phyloP scores from a whole-genome alignment of 163 green algal genomes.

The Chlorella variabilis region DNA sequence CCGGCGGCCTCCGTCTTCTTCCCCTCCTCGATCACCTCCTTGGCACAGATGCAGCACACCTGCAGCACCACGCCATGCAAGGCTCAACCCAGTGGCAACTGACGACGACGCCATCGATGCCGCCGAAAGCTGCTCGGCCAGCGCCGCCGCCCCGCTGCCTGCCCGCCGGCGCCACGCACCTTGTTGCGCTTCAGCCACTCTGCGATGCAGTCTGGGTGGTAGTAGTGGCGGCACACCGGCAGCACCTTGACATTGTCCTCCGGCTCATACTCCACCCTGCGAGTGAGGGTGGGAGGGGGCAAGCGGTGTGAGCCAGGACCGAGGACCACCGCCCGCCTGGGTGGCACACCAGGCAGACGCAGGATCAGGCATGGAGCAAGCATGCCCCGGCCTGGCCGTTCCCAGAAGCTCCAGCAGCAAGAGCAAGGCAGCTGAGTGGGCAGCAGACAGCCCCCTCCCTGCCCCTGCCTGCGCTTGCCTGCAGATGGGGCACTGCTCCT shows the following conservation, averaged over 20 bases:
- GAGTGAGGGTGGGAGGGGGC: neutral
- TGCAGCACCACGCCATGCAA: neutral
- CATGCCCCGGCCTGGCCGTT: too few species aligned
- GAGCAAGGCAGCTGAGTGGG: too few species aligned
- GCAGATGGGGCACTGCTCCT: conserved; percentile 60
- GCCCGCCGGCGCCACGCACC: neutral
- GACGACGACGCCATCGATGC: too few species aligned
- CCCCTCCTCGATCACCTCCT: conserved; percentile 28
- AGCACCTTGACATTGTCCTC: conserved; percentile 62
- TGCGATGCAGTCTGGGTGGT: conserved; percentile 49
- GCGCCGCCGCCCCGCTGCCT: too few species aligned
- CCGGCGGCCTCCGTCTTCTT: neutral
- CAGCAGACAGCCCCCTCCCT: too few species aligned
- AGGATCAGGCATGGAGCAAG: too few species aligned
- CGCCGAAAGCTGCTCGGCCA: too few species aligned
- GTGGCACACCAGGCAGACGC: too few species aligned
- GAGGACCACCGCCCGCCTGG: too few species aligned
- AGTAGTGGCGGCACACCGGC: conserved; percentile 64
- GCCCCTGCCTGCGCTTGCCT: too few species aligned
- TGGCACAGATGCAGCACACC: conserved; percentile 39
- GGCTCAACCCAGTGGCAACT: too few species aligned
- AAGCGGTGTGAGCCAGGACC: neutral
- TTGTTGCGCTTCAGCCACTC: conserved; percentile 40
- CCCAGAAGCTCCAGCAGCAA: too few species aligned
- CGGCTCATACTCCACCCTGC: conserved; percentile 63